Conservation (phyloP, 768 basidiomycete genomes). For the Trametes maxima region DNA sequence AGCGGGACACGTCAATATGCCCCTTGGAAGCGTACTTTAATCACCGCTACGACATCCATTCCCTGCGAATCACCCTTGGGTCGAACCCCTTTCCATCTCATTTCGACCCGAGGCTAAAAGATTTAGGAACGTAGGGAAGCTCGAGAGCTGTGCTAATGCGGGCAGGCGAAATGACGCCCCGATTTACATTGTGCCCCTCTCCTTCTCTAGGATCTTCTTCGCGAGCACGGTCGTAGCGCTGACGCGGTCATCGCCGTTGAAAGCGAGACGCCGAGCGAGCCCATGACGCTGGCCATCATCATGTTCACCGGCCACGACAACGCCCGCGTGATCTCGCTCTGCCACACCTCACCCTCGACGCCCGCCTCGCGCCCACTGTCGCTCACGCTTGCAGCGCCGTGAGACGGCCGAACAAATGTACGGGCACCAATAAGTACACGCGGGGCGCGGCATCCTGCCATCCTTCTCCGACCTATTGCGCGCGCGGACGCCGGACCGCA, state of each 20-base stretch:
- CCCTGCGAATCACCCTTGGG: slow-evolving; percentile 1
- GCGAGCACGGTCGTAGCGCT: slow-evolving; percentile 9
- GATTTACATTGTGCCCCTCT: slow-evolving; percentile 2
- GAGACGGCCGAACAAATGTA: background rate
- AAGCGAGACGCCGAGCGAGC: slow-evolving; percentile 18
- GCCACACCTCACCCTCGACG: slow-evolving; percentile 7
- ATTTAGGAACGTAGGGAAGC: background rate
- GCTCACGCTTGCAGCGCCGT: slow-evolving; percentile 2
- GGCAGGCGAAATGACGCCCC: slow-evolving; percentile 3
- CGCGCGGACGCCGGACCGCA: background rate
- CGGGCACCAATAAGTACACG: background rate
- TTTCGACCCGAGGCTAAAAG: background rate
- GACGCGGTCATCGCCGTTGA: slow-evolving; percentile 10
- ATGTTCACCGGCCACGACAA: slow-evolving; percentile 20
- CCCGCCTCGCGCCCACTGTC: slow-evolving; percentile 8
- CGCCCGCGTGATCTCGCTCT: slow-evolving; percentile 18
- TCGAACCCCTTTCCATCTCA: background rate
- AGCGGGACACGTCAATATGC: slow-evolving; percentile 5
- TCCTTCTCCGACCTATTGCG: background rate
- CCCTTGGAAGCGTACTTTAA: slow-evolving; percentile 3
- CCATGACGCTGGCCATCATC: slow-evolving; percentile 21
- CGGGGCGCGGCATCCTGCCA: background rate
- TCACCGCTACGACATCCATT: slow-evolving; percentile 9
- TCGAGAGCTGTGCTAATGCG: background rate
- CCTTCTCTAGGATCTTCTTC: slow-evolving; percentile 1